Evolutionary conservation across 2,329 filamentous ascomycete species (phyloP).

Genomic region (Hortaea werneckii): DNA sequence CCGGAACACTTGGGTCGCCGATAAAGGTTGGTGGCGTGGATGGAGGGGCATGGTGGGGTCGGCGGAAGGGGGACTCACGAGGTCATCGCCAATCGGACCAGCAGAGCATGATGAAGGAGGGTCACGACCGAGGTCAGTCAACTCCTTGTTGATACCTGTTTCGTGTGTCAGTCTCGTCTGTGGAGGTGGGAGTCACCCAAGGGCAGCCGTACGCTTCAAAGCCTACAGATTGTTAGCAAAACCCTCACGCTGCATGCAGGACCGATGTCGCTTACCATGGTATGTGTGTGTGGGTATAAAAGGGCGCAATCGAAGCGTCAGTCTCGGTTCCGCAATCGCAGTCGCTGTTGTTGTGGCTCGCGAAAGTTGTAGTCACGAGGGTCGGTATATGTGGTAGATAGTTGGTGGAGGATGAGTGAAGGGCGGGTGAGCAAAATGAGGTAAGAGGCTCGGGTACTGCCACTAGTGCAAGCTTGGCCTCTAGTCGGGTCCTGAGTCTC

Average conservation of each 20-base stretch:
- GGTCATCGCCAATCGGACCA: constrained; percentile 89
- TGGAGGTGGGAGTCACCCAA: not conserved
- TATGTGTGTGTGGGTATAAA: not conserved
- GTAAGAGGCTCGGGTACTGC: too few species aligned
- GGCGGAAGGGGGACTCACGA: constrained; percentile 56
- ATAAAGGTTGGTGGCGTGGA: not conserved
- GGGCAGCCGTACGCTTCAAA: not conserved
- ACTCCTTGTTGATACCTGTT: constrained; percentile 2
- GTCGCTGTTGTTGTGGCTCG: not conserved
- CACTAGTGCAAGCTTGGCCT: too few species aligned
- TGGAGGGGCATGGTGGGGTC: constrained; percentile 4
- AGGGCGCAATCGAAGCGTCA: not conserved
- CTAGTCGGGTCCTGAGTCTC: too few species aligned
- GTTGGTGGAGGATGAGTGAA: not conserved
- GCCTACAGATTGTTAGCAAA: constrained; percentile 1
- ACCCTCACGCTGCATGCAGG: not conserved
- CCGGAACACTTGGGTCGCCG: not conserved
- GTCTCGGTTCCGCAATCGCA: not conserved
- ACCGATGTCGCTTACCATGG: not conserved
- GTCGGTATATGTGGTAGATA: not conserved
- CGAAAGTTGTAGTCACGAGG: not conserved
- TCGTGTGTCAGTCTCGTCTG: not conserved
- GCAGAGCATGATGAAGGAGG: constrained; percentile 98
- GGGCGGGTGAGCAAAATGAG: not conserved
- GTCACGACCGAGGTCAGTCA: constrained; percentile 71